Percentiles rank a stretch among this genome's conserved stretches.
phyloP scores from a whole-genome alignment of 2,329 filamentous ascomycete genomes.

The Calonectria hawksworthii region DNA sequence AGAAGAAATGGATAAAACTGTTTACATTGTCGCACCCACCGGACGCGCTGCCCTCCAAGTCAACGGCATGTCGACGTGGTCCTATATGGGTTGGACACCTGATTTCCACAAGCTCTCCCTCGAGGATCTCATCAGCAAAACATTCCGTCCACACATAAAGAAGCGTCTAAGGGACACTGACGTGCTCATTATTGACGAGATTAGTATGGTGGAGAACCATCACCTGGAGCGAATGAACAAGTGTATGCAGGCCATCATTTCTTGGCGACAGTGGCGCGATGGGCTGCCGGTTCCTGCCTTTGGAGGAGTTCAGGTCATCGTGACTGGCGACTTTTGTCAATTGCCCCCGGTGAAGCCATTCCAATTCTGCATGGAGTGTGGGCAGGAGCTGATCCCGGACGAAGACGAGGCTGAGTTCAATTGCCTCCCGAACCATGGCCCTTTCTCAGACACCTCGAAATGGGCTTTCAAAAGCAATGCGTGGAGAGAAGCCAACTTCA shows the following conservation, averaged over 20 bases:
- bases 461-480: slow-evolving; percentile 71
- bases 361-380: slow-evolving; percentile 37
- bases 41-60: slow-evolving; percentile 71
- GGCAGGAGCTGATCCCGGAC: not conserved
- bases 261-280: not conserved
- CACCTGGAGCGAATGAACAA: slow-evolving; percentile 43
- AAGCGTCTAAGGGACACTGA: slow-evolving; percentile 60
- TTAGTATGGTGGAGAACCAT: slow-evolving; percentile 74
- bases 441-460: slow-evolving; percentile 64
- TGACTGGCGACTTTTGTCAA: slow-evolving; percentile 68
- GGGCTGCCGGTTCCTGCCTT: slow-evolving; percentile 32
- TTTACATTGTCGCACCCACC: slow-evolving; percentile 71
- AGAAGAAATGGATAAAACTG: slow-evolving; percentile 35
- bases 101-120: slow-evolving; percentile 37
- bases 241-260: slow-evolving; percentile 49
- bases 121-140: not conserved
- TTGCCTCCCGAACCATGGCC: slow-evolving; percentile 51
- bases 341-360: slow-evolving; percentile 72
- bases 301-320: slow-evolving; percentile 44
- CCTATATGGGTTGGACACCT: slow-evolving; percentile 69
- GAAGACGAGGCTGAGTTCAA: slow-evolving; percentile 28
- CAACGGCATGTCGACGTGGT: slow-evolving; percentile 68
- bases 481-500: slow-evolving; percentile 69
- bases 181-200: slow-evolving; percentile 76
- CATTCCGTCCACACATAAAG: slow-evolving; percentile 26